Percentiles rank a stretch among this genome's conserved stretches.
These are phyloP conservation scores for Erodium texanum DNA, from an alignment of 441 rosid species.

Conservation along the genomic window DNA sequence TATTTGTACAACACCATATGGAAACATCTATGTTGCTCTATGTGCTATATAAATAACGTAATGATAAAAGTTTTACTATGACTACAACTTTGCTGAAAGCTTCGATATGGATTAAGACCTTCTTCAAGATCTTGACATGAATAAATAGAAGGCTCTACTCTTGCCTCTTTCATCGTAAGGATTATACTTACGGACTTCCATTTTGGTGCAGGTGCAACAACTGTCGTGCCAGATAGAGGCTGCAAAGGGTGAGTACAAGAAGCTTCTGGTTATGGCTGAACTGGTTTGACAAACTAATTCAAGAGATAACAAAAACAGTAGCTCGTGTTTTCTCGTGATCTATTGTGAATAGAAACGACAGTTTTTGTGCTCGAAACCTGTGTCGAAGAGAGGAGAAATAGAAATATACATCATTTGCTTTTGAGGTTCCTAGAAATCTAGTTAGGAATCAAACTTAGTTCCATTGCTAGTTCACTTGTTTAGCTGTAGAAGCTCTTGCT, in stretches of 20 bases:
- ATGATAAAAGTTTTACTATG: background rate
- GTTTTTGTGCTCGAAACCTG: too few relatives aligned
- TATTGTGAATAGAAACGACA: too few relatives aligned
- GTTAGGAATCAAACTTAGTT: background rate
- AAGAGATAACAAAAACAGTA: background rate
- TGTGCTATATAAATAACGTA: background rate
- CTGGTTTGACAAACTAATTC: background rate
- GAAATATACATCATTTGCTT: background rate
- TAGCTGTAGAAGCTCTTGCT: background rate
- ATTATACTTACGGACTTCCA: background rate
- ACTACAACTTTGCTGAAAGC: background rate
- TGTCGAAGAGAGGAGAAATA: too few relatives aligned
- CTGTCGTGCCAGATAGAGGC: slow-evolving; percentile 7
- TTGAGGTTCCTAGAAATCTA: too few relatives aligned
- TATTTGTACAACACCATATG: background rate
- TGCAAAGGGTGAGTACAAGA: background rate
- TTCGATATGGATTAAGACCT: background rate
- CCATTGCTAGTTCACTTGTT: too few relatives aligned
- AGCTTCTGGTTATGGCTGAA: slow-evolving; percentile 3
- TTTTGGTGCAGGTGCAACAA: slow-evolving; percentile 11
- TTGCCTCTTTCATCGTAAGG: background rate
- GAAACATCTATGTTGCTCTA: background rate
- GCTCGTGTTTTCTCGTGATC: background rate
- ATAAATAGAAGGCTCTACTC: background rate
- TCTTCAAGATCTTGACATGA: background rate